Evolutionary conservation across 495 filamentous ascomycete genomes (phyloP), one percentile per base, ranked within the genome.

Genomic region (Pyrenopolyporus hunteri): DNA sequence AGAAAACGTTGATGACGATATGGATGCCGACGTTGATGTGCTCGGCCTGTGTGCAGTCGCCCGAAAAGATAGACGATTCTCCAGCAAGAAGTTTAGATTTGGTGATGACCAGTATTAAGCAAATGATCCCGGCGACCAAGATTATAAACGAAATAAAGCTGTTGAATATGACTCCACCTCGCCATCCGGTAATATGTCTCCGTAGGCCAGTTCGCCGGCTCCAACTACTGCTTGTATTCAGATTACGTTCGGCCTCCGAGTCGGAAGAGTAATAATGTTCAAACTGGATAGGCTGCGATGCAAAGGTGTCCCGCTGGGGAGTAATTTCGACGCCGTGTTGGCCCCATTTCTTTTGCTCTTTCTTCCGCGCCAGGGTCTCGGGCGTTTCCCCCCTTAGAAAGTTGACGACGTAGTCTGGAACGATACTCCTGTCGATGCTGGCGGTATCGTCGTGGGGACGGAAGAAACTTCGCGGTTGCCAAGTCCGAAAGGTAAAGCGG

Each of bases 391-490:
- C 73, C 31, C 72, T 70, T 31, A 80, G 69, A 57, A 74, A 80
- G 50, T 75, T 79, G 52, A 74, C 67, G 19, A 79, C 74, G 45
- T 79, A 80, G 48, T 79, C 77, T 4, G 77, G 78, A 9, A 79
- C 70, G 11, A 79, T 52, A 56, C 72, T 70, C 40, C 66, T 66
- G 36, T 74, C 67, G 26, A 78, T 63, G 31, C 70, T 69, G 33
- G 68, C 63, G 3, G 66, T 60, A 31, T 71, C 69, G 20, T 69
- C 66, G 8, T 66, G 48, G 7, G 66, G 54, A 1, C 63, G 69
- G 13, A 71, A 57, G 22, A 69, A 64, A 40, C 57, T 66, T 55
- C 66, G 65, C 8, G 68, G 64, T 16, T 66, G 54, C 68, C 68
- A 71, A n/a, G 65, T 69, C 26, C 68, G 58, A 10, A 68, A 44